These are phyloP conservation scores for Cronartium ribicola DNA, from an alignment of 1,284 basidiomycete species.

Conservation along the genomic window DNA sequence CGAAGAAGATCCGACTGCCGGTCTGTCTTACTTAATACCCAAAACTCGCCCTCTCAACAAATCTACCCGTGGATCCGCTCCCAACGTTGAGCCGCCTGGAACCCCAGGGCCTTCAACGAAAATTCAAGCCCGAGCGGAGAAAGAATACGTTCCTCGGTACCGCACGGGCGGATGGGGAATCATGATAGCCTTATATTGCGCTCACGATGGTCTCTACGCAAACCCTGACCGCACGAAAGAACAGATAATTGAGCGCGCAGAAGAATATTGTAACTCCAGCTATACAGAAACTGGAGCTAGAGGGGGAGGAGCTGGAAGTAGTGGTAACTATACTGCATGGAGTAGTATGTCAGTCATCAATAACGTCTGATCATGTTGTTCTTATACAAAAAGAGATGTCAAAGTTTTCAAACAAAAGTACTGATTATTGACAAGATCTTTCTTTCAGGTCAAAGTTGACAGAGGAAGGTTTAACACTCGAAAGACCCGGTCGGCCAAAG, in stretches of 20 bases:
- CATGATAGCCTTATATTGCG: slow-evolving; percentile 47
- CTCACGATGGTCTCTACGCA: slow-evolving; percentile 20
- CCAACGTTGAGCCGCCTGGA: neutral
- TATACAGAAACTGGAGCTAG: slow-evolving; percentile 18
- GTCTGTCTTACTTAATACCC: slow-evolving; percentile 9
- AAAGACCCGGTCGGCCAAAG: slow-evolving; percentile 49
- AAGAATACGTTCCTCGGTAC: slow-evolving; percentile 48
- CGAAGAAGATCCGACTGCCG: neutral
- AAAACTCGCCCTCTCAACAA: slow-evolving; percentile 2
- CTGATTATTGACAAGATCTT: no score
- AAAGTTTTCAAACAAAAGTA: no score
- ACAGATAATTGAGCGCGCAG: slow-evolving; percentile 48
- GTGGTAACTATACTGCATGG: slow-evolving; percentile 49
- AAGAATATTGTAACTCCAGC: slow-evolving; percentile 47
- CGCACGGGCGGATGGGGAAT: slow-evolving; percentile 50
- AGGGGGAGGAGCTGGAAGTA: slow-evolving; percentile 29
- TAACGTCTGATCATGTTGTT: neutral
- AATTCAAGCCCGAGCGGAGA: slow-evolving; percentile 43
- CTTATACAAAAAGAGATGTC: neutral
- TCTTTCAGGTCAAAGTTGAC: slow-evolving; percentile 48
- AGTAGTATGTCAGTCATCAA: slow-evolving; percentile 45
- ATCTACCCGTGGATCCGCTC: neutral
- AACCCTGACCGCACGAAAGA: slow-evolving; percentile 44
- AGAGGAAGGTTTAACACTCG: slow-evolving; percentile 48
- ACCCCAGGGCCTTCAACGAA: slow-evolving; percentile 8